Base-by-base conservation (phyloP, 768 basidiomycete genomes). In the Phanerochaete carnosa region DNA sequence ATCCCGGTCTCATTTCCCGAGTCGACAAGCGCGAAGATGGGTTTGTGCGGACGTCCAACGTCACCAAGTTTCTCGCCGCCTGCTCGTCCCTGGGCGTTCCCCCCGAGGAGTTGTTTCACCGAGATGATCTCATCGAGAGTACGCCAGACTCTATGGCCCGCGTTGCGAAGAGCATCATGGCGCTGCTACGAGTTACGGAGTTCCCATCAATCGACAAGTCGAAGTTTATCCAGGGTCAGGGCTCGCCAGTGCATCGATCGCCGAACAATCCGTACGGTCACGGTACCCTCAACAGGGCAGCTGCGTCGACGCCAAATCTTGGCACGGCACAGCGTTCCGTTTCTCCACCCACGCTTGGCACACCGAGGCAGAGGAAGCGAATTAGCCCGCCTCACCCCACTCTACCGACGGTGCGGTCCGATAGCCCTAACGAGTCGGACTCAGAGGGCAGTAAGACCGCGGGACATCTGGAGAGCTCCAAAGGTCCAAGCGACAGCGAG, bases 1-100 rank as follows among this genome's bases (percentile, higher is more conserved):
- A 85, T 60, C 83, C 84, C 5, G 80, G 80, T 39, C 77, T 79
- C 53, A 79, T 89, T 62, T 73, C 84, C 54, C 82, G 83, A 55
- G 80, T 90, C 56, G 85, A 91, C 72, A 71, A 82, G 62, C 81
- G 84, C 23, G 86, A 88, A 72, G 86, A 88, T 66, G 84, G 89
- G 32, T 77, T 86, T 68, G 74, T 82, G 67, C 82, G 86, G 59
- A 82, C 83, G 2, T 81, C 83, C 37, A 95, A 95, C 68, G 78
- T 90, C 25, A 86, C 89, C 39, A 88, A 85, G 71, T 94, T 94
- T 69, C 79, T 92, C 32, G 88, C 89, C 2, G 84, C 88, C 0
- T 92, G 88, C 63, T 80, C 88, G 28, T 82, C 84, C 43, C 83
- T 86, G 64, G 89, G 88, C 3, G 73, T 92, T 26, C 69, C 80